phyloP scores from a whole-genome alignment of 78 protist species.

The Chrysochromulina tobinii region DNA sequence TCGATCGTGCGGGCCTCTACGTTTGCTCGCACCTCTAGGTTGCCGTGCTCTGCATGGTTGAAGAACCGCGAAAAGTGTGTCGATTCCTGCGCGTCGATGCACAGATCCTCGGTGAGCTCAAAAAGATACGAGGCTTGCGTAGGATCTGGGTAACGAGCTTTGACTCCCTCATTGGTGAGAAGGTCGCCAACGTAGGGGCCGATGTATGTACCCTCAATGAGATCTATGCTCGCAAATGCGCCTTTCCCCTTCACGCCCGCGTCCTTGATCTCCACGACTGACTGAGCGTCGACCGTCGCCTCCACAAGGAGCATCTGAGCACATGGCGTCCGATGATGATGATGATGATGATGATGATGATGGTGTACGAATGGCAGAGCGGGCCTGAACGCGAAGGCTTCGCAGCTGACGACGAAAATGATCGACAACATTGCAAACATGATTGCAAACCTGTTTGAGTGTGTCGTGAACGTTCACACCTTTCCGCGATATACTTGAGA shows the following conservation, averaged over 20 bases:
- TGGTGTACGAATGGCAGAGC: too few relatives aligned
- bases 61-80: background rate
- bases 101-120: background rate
- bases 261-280: too few relatives aligned
- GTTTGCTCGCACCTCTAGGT: background rate
- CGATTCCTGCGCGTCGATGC: background rate
- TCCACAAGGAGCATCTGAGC: too few relatives aligned
- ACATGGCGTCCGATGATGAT: too few relatives aligned
- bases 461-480: too few relatives aligned
- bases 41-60: background rate
- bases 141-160: background rate
- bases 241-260: constrained; percentile 1
- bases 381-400: too few relatives aligned
- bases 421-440: too few relatives aligned
- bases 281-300: too few relatives aligned
- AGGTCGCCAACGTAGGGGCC: background rate
- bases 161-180: background rate
- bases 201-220: background rate
- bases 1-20: background rate
- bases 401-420: too few relatives aligned
- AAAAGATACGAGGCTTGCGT: background rate
- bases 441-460: too few relatives aligned
- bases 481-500: too few relatives aligned
- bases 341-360: too few relatives aligned
- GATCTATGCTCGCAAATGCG: background rate